Evolutionary conservation across 345 rosid genomes (phyloP).

Genomic region (Salix viminalis): DNA sequence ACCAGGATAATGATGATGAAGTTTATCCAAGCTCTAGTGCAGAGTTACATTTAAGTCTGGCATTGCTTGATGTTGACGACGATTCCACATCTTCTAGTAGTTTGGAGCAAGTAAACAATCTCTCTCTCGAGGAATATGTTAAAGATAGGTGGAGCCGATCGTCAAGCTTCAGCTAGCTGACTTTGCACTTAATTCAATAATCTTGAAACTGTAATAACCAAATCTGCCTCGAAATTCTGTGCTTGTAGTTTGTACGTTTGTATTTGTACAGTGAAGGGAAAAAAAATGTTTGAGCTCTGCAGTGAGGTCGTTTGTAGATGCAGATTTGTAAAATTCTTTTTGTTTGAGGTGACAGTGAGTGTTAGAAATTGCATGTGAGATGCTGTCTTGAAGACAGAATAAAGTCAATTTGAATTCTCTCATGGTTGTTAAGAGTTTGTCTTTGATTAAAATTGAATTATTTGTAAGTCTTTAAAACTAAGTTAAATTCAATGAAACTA

Average conservation of each 20-base stretch:
- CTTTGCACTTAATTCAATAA: neutral
- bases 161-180: constrained; percentile 49
- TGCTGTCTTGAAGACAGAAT: no score
- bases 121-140: constrained; percentile 49
- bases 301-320: constrained; percentile 17
- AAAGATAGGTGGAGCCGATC: constrained; percentile 60
- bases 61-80: constrained; percentile 65
- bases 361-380: no score
- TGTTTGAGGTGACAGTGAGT: neutral
- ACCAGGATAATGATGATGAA: constrained; percentile 63
- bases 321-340: constrained; percentile 2
- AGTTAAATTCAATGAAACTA: no score
- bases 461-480: no score
- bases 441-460: no score
- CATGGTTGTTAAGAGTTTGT: no score
- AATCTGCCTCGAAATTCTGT: neutral
- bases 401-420: no score
- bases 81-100: constrained; percentile 64
- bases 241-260: neutral
- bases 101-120: constrained; percentile 46
- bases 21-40: constrained; percentile 67
- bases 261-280: neutral
- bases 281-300: constrained; percentile 4
- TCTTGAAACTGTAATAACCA: neutral
- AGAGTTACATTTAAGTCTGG: constrained; percentile 56